phyloP scores from a whole-genome alignment of 192 early-diverging fungal species.

The Backusella luteola region DNA sequence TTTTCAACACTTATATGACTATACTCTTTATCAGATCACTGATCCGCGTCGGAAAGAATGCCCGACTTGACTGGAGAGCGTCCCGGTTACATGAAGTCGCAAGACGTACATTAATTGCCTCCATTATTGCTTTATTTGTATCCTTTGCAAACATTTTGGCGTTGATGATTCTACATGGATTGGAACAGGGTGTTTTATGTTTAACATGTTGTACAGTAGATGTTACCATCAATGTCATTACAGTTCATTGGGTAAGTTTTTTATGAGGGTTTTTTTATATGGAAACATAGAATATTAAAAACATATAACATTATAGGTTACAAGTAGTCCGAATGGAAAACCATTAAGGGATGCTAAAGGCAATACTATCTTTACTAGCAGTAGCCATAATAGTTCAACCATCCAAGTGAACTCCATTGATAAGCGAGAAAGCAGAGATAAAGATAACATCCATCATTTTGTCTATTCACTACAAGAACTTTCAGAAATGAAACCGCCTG shows the following conservation, averaged over 20 bases:
- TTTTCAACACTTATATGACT: conserved; percentile 1
- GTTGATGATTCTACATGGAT: conserved; percentile 35
- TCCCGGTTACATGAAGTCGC: conserved; percentile 36
- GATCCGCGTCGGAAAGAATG: conserved; percentile 2
- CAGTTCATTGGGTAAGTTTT: conserved; percentile 43
- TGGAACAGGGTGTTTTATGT: conserved; percentile 44
- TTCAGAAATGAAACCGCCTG: neutral
- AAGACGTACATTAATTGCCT: conserved; percentile 42
- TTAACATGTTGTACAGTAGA: conserved; percentile 49
- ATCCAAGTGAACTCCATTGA: neutral
- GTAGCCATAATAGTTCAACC: neutral
- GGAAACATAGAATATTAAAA: neutral
- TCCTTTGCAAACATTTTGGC: conserved; percentile 43
- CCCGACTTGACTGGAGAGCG: conserved; percentile 8
- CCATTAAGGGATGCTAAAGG: neutral
- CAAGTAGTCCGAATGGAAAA: neutral
- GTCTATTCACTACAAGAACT: neutral
- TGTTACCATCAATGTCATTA: conserved; percentile 42
- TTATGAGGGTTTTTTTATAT: neutral
- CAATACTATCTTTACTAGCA: neutral
- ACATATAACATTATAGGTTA: neutral
- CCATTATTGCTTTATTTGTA: conserved; percentile 38
- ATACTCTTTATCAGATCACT: conserved; percentile 31
- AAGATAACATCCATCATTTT: neutral
- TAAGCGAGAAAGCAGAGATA: neutral